Base-by-base conservation (phyloP, 2,329 filamentous ascomycete species). In the Trichoderma aggressivum region DNA sequence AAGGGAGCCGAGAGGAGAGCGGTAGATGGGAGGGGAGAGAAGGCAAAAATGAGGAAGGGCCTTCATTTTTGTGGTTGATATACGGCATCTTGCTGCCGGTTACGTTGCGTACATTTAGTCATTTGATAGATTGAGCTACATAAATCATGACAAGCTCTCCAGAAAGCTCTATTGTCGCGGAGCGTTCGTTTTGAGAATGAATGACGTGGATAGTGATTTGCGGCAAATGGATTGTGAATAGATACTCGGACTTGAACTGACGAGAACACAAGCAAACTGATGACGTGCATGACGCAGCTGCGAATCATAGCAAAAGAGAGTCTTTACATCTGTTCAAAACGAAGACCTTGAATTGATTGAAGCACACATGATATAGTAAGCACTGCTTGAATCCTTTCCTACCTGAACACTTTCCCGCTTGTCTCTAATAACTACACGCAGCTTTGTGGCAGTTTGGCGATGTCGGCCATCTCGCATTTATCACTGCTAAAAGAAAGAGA, bases 61-160 rank as follows among this genome's bases (percentile, higher is more conserved):
- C 16, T 24, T 6, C 16, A 60, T 16, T 26, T 34, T 12, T 24
- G 34, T 43, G 26, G 34, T 36, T 43, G 55, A 50, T 68, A 47
- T 59, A 43, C 30, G 26, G 12, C 26, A 7, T n/a, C 36, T 50
- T 59, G 21, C 26, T 68, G 64, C 36, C 55, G 18, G 30, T 34
- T 32, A 47, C 53, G 36, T 60, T 60, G n/a, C 36, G 64, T 68
- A 68, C 55, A 60, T 68, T 68, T 58, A 55, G 64, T 47, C 64
- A 68, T 68, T 60, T 68, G 53, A 68, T 68, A 68, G 47, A 70
- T 65, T 30, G 50, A 47, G 69, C 60, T 59, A 65, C 34, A 58
- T 34, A 56, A 60, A 43, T 30, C 21, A 70, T 58, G 16, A 34
- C n/a, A 47, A 47, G 61, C 61, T 55, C 47, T 64, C 21, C 21